A percentile compares a stretch with the other conserved stretches of the same genome.
phyloP scores from a whole-genome alignment of 2,329 filamentous ascomycete genomes.

The Aspergillus uvarum region DNA sequence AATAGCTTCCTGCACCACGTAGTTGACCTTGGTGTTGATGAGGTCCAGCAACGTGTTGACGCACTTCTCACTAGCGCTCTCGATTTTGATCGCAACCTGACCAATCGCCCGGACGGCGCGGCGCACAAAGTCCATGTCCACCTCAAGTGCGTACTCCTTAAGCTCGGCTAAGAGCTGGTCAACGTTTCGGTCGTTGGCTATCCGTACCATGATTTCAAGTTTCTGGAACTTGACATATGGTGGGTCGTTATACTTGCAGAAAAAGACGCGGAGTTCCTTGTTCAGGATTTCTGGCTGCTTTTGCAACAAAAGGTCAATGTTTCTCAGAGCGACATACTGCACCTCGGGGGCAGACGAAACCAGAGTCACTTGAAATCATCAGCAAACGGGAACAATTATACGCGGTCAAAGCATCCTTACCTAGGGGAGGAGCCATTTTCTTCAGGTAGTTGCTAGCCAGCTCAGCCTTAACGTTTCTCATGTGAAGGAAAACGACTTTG shows the following conservation, averaged over 20 bases:
- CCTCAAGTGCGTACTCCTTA: slow-evolving; percentile 96
- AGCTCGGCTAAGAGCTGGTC: slow-evolving; percentile 91
- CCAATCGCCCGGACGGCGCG: slow-evolving; percentile 94
- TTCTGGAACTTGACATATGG: slow-evolving; percentile 98
- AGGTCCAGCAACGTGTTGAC: slow-evolving; percentile 91
- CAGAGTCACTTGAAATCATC: slow-evolving; percentile 70
- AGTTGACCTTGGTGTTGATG: slow-evolving; percentile 97
- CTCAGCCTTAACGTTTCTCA: slow-evolving; percentile 78
- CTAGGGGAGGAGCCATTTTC: slow-evolving; percentile 96
- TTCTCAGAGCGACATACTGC: slow-evolving; percentile 92
- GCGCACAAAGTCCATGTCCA: slow-evolving; percentile 98
- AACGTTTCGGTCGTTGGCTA: slow-evolving; percentile 95
- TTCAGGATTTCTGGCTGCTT: slow-evolving; percentile 95
- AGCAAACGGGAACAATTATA: slow-evolving; percentile 11
- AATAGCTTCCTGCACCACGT: slow-evolving; percentile 96
- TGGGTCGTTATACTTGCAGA: slow-evolving; percentile 99
- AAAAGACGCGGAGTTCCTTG: slow-evolving; percentile 97
- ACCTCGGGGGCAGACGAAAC: slow-evolving; percentile 95
- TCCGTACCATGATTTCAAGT: slow-evolving; percentile 97
- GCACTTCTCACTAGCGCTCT: slow-evolving; percentile 89
- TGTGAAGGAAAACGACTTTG: slow-evolving; percentile 96
- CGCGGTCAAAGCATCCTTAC: slow-evolving; percentile 50
- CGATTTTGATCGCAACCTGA: slow-evolving; percentile 98
- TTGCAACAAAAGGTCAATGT: slow-evolving; percentile 93
- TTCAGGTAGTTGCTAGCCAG: slow-evolving; percentile 82